Evolutionary conservation across 768 basidiomycete species (phyloP), one percentile per base, ranked within the genome.

Genomic region (Lactarius deliciosus): DNA sequence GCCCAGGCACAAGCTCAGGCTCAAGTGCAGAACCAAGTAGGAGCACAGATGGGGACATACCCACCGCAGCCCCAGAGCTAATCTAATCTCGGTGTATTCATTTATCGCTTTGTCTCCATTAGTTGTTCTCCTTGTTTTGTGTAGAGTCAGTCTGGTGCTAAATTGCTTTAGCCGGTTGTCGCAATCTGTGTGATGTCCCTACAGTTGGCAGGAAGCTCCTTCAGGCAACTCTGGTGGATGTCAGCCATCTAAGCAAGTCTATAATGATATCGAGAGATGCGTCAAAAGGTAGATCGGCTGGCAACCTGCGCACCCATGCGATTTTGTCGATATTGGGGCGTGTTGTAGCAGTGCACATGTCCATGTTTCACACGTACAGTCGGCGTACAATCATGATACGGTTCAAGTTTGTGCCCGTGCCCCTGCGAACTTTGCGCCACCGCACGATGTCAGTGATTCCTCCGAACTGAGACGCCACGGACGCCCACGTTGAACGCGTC

Each of bases 1-100:
- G 66, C 66, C 2, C 66, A 67, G 15, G 66, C 66, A 2, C 66
- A 67, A n/a, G 58, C 59, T 22, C 68, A 69, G 28, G 60, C 45
- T 41, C 61, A 63, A 22, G 66, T 53, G 3, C 67, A 68, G 59
- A 57, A 57, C 4, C 66, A 68, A 47, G 64, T 57, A 47, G 64
- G 45, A n/a, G 20, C 56, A 47, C 68, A 69, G 43, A 22, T 65
- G 6, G 66, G 68, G 32, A 50, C 65, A 36, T 61, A 62, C 55
- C 55, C 54, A 11, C 60, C 67, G 15, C 67, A 68, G 45, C 25
- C 67, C 32, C 43, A 63, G 40, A 47, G 25, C 40, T 59, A n/a
- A 54, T 16, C 25, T 59, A 36, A 45, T 16, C 32, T 57, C 34
- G 9, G 22, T 32, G 45, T 41, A 30, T 45, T 56, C 43, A 28